phyloP scores from a whole-genome alignment of 116 monocot genomes.

The Trichopus zeylanicus region DNA sequence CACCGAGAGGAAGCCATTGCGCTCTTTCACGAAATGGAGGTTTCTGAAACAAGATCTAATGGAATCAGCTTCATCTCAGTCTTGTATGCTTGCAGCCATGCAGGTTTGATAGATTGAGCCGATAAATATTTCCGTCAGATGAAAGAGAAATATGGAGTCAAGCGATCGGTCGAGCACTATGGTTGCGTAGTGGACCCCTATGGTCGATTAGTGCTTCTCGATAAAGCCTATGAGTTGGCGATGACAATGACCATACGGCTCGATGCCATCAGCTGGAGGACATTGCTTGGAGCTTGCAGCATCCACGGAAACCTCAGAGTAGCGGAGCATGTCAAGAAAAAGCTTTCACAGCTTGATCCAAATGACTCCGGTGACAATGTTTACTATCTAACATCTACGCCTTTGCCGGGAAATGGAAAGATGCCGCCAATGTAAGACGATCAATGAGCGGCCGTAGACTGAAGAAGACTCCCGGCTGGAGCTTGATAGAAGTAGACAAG shows the following conservation, averaged over 20 bases:
- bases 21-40: constrained; percentile 44
- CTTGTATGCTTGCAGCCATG: constrained; percentile 68
- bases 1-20: constrained; percentile 36
- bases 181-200: constrained; percentile 77
- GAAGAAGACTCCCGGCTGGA: constrained; percentile 44
- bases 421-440: constrained; percentile 23
- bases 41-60: constrained; percentile 32
- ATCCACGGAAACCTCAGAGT: constrained; percentile 36
- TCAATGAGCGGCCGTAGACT: constrained; percentile 31
- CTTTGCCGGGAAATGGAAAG: constrained; percentile 44
- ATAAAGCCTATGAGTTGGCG: constrained; percentile 35
- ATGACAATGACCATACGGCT: constrained; percentile 34
- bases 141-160: constrained; percentile 26
- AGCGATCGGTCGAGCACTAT: constrained; percentile 46
- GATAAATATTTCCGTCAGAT: constrained; percentile 33
- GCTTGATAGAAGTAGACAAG: constrained; percentile 35
- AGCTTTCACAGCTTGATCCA: constrained; percentile 41
- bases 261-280: constrained; percentile 57
- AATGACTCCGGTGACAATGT: constrained; percentile 36
- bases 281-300: constrained; percentile 58
- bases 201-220: constrained; percentile 36
- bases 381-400: constrained; percentile 47
- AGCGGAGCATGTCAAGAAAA: constrained; percentile 31
- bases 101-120: constrained; percentile 42
- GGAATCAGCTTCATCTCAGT: constrained; percentile 39